A percentile compares a stretch with the other conserved stretches of the same genome.
These are phyloP conservation scores for Colletotrichum sp. DNA, from an alignment of 2,329 filamentous ascomycete genomes.

Conservation along the genomic window DNA sequence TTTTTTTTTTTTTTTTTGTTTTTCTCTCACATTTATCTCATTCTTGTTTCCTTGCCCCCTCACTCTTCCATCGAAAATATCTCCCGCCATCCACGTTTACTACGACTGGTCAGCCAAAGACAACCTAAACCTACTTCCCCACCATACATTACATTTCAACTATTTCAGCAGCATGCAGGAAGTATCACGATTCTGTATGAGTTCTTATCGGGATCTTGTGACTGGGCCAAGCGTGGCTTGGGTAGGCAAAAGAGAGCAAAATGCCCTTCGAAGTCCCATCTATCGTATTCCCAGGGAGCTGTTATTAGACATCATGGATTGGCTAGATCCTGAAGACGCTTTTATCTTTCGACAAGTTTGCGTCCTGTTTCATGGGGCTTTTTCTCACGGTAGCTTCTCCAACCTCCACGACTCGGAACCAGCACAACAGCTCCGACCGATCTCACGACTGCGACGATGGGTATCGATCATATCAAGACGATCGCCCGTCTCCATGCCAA, in stretches of 20 bases:
- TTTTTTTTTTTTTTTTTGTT: no score
- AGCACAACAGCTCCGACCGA: neutral
- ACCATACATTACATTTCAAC: neutral
- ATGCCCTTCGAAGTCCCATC: neutral
- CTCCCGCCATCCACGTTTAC: neutral
- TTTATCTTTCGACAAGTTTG: neutral
- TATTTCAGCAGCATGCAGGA: neutral
- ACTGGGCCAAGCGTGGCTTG: neutral
- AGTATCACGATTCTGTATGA: neutral
- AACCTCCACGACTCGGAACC: neutral
- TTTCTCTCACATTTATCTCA: neutral
- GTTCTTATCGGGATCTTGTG: neutral
- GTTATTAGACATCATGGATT: neutral
- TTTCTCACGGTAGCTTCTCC: neutral
- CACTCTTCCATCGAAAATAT: no score
- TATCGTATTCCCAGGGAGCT: neutral
- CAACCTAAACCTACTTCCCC: neutral
- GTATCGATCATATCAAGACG: rapidly evolving
- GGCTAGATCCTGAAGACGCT: neutral
- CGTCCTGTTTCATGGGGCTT: neutral
- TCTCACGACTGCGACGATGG: neutral
- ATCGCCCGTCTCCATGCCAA: neutral
- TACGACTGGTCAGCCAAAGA: neutral
- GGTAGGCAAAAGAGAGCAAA: neutral
- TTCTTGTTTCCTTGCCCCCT: neutral